Conservation (phyloP, 1,139 yeast species). For the Nakaseomyces kungkrabaensis region DNA sequence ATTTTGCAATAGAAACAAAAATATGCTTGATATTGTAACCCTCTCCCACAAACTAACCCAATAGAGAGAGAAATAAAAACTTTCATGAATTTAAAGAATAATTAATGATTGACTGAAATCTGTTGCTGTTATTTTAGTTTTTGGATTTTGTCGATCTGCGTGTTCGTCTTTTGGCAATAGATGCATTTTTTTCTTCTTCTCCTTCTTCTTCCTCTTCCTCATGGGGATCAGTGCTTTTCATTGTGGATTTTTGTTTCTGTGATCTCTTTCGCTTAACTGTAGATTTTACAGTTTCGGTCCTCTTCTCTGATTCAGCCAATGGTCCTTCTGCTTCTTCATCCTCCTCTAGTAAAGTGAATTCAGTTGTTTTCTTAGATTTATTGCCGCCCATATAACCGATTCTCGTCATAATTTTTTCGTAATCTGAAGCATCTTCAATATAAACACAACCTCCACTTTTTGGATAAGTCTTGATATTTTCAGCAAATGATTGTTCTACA, state of each 20-base stretch:
- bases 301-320: not conserved
- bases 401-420: not conserved
- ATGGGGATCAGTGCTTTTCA: not conserved
- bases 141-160: not conserved
- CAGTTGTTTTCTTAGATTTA: not conserved
- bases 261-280: not conserved
- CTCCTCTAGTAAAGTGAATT: not conserved
- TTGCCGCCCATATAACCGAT: not conserved
- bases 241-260: not conserved
- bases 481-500: slow-evolving; percentile 14
- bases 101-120: too few relatives aligned
- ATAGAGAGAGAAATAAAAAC: too few relatives aligned
- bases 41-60: too few relatives aligned
- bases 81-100: too few relatives aligned
- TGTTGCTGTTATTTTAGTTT: not conserved
- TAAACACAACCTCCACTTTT: slow-evolving; percentile 16
- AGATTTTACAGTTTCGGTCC: too few relatives aligned
- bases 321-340: not conserved
- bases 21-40: too few relatives aligned
- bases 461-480: slow-evolving; percentile 17
- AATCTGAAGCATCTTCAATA: slow-evolving; percentile 14
- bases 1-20: too few relatives aligned
- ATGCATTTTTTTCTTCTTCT: not conserved
- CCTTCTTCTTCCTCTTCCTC: not conserved
- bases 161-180: not conserved